Evolutionary conservation across 2,329 filamentous ascomycete species (phyloP), one percentile per base, ranked within the genome.

Genomic region (Corinectria fuckeliana): DNA sequence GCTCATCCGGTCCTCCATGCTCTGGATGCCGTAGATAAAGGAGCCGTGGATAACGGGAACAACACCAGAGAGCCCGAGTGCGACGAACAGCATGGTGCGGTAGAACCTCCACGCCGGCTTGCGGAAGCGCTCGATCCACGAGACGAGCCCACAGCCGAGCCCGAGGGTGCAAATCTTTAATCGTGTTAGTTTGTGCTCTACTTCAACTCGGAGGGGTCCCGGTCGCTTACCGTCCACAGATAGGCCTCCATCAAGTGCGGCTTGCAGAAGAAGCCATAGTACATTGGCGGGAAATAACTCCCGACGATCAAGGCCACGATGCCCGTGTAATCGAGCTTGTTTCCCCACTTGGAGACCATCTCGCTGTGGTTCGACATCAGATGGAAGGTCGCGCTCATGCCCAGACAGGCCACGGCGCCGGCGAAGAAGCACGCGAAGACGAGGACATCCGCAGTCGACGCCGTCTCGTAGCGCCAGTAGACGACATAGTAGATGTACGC

Each of bases 221-320:
- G 8, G 16, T 7, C 51, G 79, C 84, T 75, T 72, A 93, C 91
- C 83, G 92, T 88, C 13, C 81, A 84, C 80, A 93, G 88, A 75
- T 98, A 98, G 3, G 84, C 73, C 41, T 79, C 81, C 78, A 92
- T 87, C 69, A 94, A 74, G 7, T 74, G 70, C 3, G 87, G 85
- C 63, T 88, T 79, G 70, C 89, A 92, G 69, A 86, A 91, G 74
- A 96, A 92, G 3, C 90, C 93, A 75, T 96, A 97, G 75, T 92
- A 95, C 59, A 99, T 76, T 49, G 91, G 90, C 2, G 95, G 93
- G 44, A 98, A 86, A 72, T 94, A 97, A 73, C 90, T 94, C 6
- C 95, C 95, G 66, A 94, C 91, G 59, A 98, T 98, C 66, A 99
- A 80, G 48, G 89, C 86, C 26, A 98, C 91, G 68, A 99, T 99